Evolutionary conservation across 176 grass and related monocot species (phyloP), one percentile per base, ranked within the genome.

Genomic region (Oryza brachyantha): DNA sequence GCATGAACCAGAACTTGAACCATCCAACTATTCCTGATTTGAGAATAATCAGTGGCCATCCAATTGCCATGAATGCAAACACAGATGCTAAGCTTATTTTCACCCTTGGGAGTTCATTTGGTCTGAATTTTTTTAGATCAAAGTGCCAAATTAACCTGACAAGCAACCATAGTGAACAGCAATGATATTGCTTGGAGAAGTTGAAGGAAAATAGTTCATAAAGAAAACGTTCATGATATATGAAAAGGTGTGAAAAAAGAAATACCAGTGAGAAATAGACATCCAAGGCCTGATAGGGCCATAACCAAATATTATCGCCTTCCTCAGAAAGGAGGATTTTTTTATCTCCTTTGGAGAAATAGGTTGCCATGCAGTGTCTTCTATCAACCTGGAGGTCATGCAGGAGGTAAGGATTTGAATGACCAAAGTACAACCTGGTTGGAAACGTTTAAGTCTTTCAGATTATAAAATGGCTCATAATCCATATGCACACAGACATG

Each of bases 1-100:
- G 96, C 96, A 98, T 93, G 67, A 98, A 91, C 96, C 96, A 98
- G 74, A 98, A 95, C 71, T 91, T 93, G 68, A 98, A 92, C 96
- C 96, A 98, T 78, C 96, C 96, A 65, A 60, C 67, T 65, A 95
- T 74, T 34, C 96, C 92, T 31, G 90, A 70, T 85, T 93, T 90
- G 38, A 88, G 80, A 89, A 98, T 88, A 83, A 98, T 98, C 62
- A 98, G 81, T 9, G 95, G 92, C 95, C 95, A 98, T 86, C 92
- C 92, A 66, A 98, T 94, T 55, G 95, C 90, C 79, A 98, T 92
- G 86, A 98, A 94, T 78, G 89, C 87, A 89, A 89, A 93, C 21
- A 98, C 95, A 32, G 80, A 89, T 12, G 90, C 85, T 84, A 98
- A 94, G 81, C 95, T 98, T 90, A 94, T 92, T 65, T 98, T 98